Evolutionary conservation across 225 moss, liverwort and hornwort species (phyloP).

Genomic region (Sphagnum contortum): DNA sequence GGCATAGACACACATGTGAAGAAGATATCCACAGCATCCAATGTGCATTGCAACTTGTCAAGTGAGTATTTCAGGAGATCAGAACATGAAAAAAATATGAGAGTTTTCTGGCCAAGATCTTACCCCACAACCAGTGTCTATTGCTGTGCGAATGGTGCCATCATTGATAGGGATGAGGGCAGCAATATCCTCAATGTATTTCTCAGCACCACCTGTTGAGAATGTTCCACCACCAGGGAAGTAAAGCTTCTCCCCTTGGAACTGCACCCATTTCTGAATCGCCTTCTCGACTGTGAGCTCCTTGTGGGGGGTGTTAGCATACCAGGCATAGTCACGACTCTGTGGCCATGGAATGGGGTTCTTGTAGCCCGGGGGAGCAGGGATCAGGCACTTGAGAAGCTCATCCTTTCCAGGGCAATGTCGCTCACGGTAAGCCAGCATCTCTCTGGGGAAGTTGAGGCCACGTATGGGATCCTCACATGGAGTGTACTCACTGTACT

Average conservation of each 20-base stretch:
- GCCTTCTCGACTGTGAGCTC: constrained; percentile 91
- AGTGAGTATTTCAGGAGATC: too few relatives aligned
- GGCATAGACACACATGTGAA: too few relatives aligned
- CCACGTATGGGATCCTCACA: constrained; percentile 61
- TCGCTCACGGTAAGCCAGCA: constrained; percentile 64
- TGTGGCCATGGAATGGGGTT: constrained; percentile 75
- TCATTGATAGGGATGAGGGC: constrained; percentile 62
- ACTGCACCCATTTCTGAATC: constrained; percentile 91
- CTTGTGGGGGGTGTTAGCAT: constrained; percentile 82
- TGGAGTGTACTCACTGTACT: constrained; percentile 78
- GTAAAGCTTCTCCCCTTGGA: constrained; percentile 64
- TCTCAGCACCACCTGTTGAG: constrained; percentile 76
- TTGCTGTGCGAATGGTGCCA: constrained; percentile 78
- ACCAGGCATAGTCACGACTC: constrained; percentile 63
- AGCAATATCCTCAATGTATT: constrained; percentile 77
- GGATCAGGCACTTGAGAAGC: constrained; percentile 70
- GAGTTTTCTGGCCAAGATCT: neutral
- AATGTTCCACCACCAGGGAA: constrained; percentile 92
- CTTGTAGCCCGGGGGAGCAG: constrained; percentile 71
- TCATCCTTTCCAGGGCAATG: constrained; percentile 63
- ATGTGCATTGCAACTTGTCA: too few relatives aligned
- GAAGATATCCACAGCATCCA: too few relatives aligned
- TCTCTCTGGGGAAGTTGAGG: constrained; percentile 48
- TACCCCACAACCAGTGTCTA: constrained; percentile 94
- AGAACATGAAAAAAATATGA: too few relatives aligned